These are phyloP conservation scores for Auricularia auricula-judae DNA, from an alignment of 768 basidiomycete genomes.

Conservation along the genomic window DNA sequence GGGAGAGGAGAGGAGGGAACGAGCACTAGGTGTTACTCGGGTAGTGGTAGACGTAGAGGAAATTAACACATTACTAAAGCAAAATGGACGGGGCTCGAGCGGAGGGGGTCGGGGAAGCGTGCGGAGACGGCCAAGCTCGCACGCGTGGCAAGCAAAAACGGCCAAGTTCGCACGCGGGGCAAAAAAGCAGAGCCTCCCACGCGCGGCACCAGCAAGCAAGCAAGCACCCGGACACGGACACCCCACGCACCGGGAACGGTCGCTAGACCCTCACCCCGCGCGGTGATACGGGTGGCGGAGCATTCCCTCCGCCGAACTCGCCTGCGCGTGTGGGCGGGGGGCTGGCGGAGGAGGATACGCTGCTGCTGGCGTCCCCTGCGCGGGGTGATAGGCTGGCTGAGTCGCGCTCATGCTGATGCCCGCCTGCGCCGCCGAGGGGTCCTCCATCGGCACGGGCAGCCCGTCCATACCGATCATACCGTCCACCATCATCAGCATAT, in stretches of 20 bases:
- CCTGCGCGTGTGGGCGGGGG: neutral
- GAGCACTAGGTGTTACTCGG: too few species aligned
- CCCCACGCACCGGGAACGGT: neutral
- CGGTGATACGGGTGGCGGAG: neutral
- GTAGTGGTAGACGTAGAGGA: too few species aligned
- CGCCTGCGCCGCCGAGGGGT: conserved; percentile 1
- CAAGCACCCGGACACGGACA: neutral
- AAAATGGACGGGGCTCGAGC: too few species aligned
- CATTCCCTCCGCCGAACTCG: neutral
- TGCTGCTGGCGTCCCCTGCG: neutral
- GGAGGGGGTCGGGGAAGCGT: too few species aligned
- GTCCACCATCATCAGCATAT: too few species aligned
- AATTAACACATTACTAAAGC: too few species aligned
- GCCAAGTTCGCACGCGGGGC: too few species aligned
- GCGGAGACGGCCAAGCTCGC: too few species aligned
- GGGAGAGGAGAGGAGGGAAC: too few species aligned
- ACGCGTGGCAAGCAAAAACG: too few species aligned
- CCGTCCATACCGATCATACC: neutral
- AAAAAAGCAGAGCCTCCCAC: too few species aligned
- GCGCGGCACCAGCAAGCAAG: too few species aligned
- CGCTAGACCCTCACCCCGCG: neutral
- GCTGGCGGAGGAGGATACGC: neutral
- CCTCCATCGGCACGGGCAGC: neutral
- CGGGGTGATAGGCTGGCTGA: neutral
- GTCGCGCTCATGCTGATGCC: neutral